These are phyloP conservation scores for Melanomma pulvis-pyrius DNA, from an alignment of 495 filamentous ascomycete genomes.

Conservation along the genomic window DNA sequence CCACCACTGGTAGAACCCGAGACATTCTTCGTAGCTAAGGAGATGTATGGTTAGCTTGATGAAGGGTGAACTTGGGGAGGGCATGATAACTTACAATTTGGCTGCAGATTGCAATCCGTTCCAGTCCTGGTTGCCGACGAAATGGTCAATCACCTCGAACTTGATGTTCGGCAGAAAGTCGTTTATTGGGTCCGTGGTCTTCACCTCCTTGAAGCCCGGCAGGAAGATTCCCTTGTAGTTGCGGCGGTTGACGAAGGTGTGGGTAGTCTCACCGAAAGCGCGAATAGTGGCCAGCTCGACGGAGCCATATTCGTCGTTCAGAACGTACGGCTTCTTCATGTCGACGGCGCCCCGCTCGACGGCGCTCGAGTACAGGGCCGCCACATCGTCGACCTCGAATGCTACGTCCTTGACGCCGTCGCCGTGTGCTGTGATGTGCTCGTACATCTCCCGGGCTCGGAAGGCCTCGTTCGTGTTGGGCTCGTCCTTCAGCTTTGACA, in stretches of 20 bases:
- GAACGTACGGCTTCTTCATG: conserved; percentile 59
- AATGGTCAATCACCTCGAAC: conserved; percentile 81
- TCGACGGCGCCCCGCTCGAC: conserved; percentile 68
- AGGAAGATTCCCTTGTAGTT: conserved; percentile 74
- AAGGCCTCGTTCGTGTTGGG: too few species aligned
- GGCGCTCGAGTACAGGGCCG: conserved; percentile 70
- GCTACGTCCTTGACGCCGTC: conserved; percentile 76
- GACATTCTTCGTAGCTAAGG: conserved; percentile 80
- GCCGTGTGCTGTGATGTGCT: too few species aligned
- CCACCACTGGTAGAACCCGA: conserved; percentile 95
- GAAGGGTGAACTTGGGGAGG: too few species aligned
- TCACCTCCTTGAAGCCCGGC: too few species aligned
- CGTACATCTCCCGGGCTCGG: too few species aligned
- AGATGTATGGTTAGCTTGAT: too few species aligned
- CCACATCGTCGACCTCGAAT: conserved; percentile 85
- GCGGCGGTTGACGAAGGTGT: conserved; percentile 76
- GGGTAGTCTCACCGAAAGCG: conserved; percentile 91
- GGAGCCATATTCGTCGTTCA: conserved; percentile 56
- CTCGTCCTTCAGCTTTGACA: too few species aligned
- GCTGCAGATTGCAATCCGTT: conserved; percentile 81
- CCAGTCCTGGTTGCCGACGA: conserved; percentile 94
- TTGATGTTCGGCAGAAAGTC: conserved; percentile 60
- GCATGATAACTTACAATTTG: too few species aligned
- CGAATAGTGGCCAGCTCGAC: conserved; percentile 73
- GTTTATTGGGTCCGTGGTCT: conserved; percentile 55